A percentile compares a stretch with the other conserved stretches of the same genome.
Evolutionary conservation across 768 basidiomycete species (phyloP).

Genomic region (Hypholoma sublateritium): DNA sequence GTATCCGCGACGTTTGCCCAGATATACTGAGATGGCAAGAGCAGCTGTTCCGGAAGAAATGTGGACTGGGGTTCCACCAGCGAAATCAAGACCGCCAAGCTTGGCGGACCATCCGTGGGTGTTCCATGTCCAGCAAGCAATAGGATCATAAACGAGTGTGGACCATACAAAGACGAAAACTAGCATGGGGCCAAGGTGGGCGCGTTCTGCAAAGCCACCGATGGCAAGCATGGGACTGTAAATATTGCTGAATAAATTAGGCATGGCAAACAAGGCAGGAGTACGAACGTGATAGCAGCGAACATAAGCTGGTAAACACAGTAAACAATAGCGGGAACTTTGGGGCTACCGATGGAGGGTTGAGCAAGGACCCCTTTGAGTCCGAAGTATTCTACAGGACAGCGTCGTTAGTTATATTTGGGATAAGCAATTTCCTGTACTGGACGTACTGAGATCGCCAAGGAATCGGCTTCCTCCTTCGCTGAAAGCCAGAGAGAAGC

Average conservation of each 20-base stretch:
- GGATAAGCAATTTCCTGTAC: background rate
- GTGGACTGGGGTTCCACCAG: conserved; percentile 97
- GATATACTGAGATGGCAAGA: conserved; percentile 88
- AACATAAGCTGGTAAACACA: conserved; percentile 92
- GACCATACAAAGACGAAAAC: conserved; percentile 93
- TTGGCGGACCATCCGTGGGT: conserved; percentile 70
- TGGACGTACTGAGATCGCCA: conserved; percentile 71
- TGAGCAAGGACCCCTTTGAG: conserved; percentile 74
- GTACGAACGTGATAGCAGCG: conserved; percentile 76
- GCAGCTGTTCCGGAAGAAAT: conserved; percentile 94
- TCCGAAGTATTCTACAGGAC: conserved; percentile 68
- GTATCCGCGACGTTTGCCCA: conserved; percentile 90
- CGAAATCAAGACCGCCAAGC: conserved; percentile 87
- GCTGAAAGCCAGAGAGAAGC: conserved; percentile 89
- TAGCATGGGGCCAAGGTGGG: conserved; percentile 80
- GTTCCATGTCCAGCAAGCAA: conserved; percentile 98
- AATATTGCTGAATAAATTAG: background rate
- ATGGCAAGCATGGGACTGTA: conserved; percentile 81
- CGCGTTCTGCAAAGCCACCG: conserved; percentile 93
- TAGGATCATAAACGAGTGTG: conserved; percentile 89
- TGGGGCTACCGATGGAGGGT: conserved; percentile 70
- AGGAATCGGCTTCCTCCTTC: conserved; percentile 73
- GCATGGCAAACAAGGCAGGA: background rate
- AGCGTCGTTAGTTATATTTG: background rate
- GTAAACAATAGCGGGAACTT: conserved; percentile 75